Conservation (phyloP, 768 basidiomycete genomes). For the Suillus clintonianus region DNA sequence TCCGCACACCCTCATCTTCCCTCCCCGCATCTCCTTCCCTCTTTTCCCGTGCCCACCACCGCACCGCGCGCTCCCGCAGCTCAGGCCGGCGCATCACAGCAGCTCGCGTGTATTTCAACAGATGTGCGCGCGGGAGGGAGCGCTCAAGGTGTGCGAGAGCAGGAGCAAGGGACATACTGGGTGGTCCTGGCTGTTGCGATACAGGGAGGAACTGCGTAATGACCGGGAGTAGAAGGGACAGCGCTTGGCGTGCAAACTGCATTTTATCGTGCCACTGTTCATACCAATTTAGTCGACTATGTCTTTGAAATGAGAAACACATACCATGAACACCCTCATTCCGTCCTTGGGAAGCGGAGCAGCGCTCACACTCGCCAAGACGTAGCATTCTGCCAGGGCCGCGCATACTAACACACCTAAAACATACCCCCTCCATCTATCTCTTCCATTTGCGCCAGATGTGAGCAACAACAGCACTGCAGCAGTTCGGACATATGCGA, state of each 20-base stretch:
- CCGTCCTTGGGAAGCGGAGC: slow-evolving; percentile 48
- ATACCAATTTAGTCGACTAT: neutral
- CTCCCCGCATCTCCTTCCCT: slow-evolving; percentile 52
- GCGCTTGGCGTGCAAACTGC: slow-evolving; percentile 50
- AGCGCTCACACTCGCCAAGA: slow-evolving; percentile 46
- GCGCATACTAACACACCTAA: slow-evolving; percentile 51
- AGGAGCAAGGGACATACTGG: slow-evolving; percentile 27
- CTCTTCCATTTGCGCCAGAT: slow-evolving; percentile 38
- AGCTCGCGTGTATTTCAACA: slow-evolving; percentile 57
- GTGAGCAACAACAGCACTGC: slow-evolving; percentile 51
- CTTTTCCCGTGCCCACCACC: slow-evolving; percentile 62
- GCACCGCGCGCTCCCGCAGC: slow-evolving; percentile 45
- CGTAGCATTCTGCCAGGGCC: slow-evolving; percentile 57
- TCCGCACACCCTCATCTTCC: slow-evolving; percentile 48
- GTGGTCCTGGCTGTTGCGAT: slow-evolving; percentile 26
- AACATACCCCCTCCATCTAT: slow-evolving; percentile 45
- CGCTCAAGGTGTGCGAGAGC: slow-evolving; percentile 34
- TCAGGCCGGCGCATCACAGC: slow-evolving; percentile 56
- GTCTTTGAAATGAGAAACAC: slow-evolving; percentile 8
- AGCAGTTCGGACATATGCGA: slow-evolving; percentile 61
- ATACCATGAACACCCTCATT: slow-evolving; percentile 40
- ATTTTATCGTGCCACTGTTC: slow-evolving; percentile 68
- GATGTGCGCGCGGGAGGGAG: slow-evolving; percentile 48
- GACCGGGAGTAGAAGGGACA: slow-evolving; percentile 62
- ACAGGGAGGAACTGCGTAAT: slow-evolving; percentile 46